These are phyloP conservation scores for Lachancea thermotolerans DNA, from an alignment of 805 yeast species.

Conservation along the genomic window DNA sequence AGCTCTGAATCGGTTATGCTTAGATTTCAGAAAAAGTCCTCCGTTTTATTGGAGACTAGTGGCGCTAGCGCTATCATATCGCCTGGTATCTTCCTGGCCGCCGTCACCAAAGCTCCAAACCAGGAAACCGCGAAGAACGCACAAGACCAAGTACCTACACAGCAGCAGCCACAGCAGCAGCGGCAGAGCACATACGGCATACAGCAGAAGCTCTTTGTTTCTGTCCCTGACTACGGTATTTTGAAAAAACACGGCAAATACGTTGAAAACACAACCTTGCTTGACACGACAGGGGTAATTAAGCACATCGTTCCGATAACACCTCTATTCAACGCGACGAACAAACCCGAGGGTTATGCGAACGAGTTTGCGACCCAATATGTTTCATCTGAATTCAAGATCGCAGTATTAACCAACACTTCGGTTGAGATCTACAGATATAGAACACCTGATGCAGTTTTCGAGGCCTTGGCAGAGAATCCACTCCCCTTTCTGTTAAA, in stretches of 20 bases:
- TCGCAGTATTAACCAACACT: slow-evolving; percentile 76
- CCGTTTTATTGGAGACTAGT: slow-evolving; percentile 50
- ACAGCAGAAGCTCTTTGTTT: slow-evolving; percentile 52
- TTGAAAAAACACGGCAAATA: slow-evolving; percentile 64
- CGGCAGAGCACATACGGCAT: background rate
- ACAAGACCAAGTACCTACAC: slow-evolving; percentile 1
- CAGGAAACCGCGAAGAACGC: slow-evolving; percentile 12
- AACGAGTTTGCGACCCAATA: slow-evolving; percentile 86
- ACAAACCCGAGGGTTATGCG: slow-evolving; percentile 74
- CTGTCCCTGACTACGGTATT: slow-evolving; percentile 81
- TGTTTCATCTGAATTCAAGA: slow-evolving; percentile 52
- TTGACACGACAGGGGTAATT: slow-evolving; percentile 53
- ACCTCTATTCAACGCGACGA: slow-evolving; percentile 62
- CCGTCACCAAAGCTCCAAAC: slow-evolving; percentile 35
- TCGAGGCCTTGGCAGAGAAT: slow-evolving; percentile 64
- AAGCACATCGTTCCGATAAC: slow-evolving; percentile 70
- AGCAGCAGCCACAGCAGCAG: slow-evolving; percentile 8
- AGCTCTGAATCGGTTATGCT: slow-evolving; percentile 31
- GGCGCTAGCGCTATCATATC: slow-evolving; percentile 57
- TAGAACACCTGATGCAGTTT: slow-evolving; percentile 72
- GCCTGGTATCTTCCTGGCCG: slow-evolving; percentile 82
- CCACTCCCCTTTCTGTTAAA: slow-evolving; percentile 64
- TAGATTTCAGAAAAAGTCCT: slow-evolving; percentile 49
- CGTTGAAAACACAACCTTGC: slow-evolving; percentile 74
- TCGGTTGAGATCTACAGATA: slow-evolving; percentile 73